phyloP scores from a whole-genome alignment of 202 grass and related monocot genomes.

The Setaria italica region DNA sequence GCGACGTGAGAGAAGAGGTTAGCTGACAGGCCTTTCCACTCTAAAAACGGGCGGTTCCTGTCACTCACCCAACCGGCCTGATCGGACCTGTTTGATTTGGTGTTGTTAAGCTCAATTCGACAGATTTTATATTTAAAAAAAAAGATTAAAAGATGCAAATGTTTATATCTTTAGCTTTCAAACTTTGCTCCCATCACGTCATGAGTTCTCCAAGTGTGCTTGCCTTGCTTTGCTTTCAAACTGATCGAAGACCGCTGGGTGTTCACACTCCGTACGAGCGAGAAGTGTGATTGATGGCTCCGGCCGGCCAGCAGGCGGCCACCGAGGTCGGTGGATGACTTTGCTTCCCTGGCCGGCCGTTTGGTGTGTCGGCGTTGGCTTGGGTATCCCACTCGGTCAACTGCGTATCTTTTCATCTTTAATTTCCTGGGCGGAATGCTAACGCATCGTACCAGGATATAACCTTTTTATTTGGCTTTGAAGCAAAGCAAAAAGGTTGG shows the following conservation, averaged over 20 bases:
- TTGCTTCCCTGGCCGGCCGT: background rate
- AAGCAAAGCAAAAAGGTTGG: background rate
- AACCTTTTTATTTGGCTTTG: background rate
- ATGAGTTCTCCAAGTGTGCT: background rate
- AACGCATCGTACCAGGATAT: background rate
- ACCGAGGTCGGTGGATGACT: background rate
- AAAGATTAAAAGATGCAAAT: background rate
- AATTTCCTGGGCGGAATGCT: background rate
- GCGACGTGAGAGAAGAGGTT: background rate
- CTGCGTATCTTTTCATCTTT: background rate
- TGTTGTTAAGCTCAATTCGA: background rate
- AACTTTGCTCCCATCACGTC: background rate
- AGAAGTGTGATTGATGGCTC: background rate
- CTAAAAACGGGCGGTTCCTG: background rate
- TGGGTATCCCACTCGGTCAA: background rate
- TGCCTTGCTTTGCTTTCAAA: background rate
- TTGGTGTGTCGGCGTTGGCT: slow-evolving; percentile 15
- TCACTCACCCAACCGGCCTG: background rate
- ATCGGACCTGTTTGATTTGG: background rate
- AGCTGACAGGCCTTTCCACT: background rate
- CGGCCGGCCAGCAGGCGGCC: background rate
- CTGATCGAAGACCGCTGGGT: background rate
- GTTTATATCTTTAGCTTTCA: background rate
- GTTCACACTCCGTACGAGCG: background rate
- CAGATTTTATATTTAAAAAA: no score